Conservation (phyloP, 495 filamentous ascomycete genomes). For the Achaetomiella virescens region DNA sequence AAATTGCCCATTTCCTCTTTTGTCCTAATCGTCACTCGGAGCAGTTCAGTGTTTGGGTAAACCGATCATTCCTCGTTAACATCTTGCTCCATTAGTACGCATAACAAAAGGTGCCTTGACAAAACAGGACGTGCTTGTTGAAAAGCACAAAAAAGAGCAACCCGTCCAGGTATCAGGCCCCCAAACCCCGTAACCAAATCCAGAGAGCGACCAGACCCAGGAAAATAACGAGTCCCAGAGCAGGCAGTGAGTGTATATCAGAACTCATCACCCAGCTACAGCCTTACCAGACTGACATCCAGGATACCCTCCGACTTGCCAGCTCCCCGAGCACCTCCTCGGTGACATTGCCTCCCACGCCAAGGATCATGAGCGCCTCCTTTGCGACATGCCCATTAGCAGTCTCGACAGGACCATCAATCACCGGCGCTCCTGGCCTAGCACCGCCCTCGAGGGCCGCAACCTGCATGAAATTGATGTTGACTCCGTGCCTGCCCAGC, state of each 20-base stretch:
- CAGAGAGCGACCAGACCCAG: neutral
- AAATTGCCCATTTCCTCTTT: no score
- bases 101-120: no score
- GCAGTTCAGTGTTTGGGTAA: no score
- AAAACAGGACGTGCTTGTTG: no score
- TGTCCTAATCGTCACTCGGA: no score
- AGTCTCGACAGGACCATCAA: constrained; percentile 18
- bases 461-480: constrained; percentile 68
- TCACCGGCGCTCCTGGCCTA: constrained; percentile 14
- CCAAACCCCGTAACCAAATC: no score
- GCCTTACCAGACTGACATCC: constrained; percentile 52
- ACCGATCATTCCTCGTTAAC: no score
- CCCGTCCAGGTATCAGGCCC: no score
- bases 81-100: no score
- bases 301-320: constrained; percentile 53
- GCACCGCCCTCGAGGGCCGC: constrained; percentile 43
- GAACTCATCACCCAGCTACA: constrained; percentile 23
- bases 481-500: constrained; percentile 57
- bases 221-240: neutral
- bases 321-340: constrained; percentile 50
- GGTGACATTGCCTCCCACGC: constrained; percentile 53
- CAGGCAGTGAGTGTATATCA: no score
- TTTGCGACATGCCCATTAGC: constrained; percentile 23
- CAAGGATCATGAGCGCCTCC: constrained; percentile 70
- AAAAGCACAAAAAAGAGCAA: no score